Percentiles rank a stretch among this genome's conserved stretches.
These are phyloP conservation scores for Thecaphora thlaspeos DNA, from an alignment of 1,284 basidiomycete genomes.

Conservation along the genomic window DNA sequence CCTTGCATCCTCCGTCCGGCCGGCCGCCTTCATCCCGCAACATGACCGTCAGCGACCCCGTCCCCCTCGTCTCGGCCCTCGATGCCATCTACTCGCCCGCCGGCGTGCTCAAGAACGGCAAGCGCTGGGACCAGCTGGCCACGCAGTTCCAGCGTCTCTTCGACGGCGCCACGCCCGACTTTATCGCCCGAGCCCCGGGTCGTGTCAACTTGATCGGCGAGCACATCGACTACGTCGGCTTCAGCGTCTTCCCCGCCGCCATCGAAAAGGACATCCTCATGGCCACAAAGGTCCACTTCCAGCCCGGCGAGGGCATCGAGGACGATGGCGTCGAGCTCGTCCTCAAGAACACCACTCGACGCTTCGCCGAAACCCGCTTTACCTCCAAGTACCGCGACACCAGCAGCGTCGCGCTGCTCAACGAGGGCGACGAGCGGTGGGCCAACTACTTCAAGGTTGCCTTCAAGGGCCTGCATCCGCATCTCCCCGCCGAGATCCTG, in stretches of 20 bases:
- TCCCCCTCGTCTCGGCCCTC: constrained; percentile 42
- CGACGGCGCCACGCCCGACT: constrained; percentile 25
- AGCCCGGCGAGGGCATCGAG: constrained; percentile 1
- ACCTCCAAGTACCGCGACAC: constrained; percentile 23
- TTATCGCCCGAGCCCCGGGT: constrained; percentile 54
- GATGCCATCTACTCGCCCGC: constrained; percentile 43
- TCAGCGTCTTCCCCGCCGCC: constrained; percentile 53
- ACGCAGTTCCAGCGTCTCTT: constrained; percentile 28
- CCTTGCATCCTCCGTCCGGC: too few relatives aligned
- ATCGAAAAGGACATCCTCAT: constrained; percentile 57
- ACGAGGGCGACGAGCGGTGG: constrained; percentile 48
- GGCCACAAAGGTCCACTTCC: constrained; percentile 39
- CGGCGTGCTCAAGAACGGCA: constrained; percentile 26
- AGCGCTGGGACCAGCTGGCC: constrained; percentile 40
- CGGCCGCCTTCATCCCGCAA: too few relatives aligned
- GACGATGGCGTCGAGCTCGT: constrained; percentile 9
- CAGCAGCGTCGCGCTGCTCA: constrained; percentile 28
- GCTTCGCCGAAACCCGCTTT: constrained; percentile 39
- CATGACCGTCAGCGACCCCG: constrained; percentile 30
- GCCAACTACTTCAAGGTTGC: constrained; percentile 57
- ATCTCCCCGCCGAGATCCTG: constrained; percentile 31
- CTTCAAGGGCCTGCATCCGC: constrained; percentile 49
- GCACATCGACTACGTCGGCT: constrained; percentile 54
- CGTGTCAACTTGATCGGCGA: constrained; percentile 56
- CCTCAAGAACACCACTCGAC: constrained; percentile 43